Evolutionary conservation across 2,329 filamentous ascomycete genomes (phyloP).

Genomic region (Neonectria coccinea): DNA sequence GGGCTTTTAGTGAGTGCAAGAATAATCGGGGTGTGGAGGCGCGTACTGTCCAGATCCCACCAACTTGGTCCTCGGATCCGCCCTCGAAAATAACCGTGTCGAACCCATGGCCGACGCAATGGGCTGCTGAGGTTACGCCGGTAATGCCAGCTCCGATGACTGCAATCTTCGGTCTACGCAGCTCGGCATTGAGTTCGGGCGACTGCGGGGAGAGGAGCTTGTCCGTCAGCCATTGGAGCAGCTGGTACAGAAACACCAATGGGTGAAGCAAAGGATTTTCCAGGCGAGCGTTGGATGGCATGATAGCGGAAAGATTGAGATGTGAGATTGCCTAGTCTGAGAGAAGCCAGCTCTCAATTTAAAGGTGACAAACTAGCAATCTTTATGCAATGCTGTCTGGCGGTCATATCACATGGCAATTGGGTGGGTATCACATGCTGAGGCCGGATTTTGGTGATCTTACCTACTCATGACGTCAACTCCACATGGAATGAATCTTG

Average conservation of each 20-base stretch:
- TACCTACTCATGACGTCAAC: slow-evolving; percentile 14
- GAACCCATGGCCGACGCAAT: slow-evolving; percentile 88
- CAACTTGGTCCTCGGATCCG: slow-evolving; percentile 72
- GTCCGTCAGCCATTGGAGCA: slow-evolving; percentile 73
- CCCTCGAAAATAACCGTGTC: slow-evolving; percentile 84
- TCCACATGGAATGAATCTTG: slow-evolving; percentile 16
- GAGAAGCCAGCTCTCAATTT: not conserved
- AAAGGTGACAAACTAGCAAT: not conserved
- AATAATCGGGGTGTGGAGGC: not conserved
- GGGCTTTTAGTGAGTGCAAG: slow-evolving; percentile 5
- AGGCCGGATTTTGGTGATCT: not conserved
- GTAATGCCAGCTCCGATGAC: slow-evolving; percentile 79
- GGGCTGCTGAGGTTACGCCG: slow-evolving; percentile 81
- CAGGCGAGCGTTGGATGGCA: slow-evolving; percentile 49
- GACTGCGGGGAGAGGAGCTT: slow-evolving; percentile 77
- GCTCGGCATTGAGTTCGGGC: slow-evolving; percentile 67
- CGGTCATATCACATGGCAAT: not conserved
- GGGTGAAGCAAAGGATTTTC: slow-evolving; percentile 62
- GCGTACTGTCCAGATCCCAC: slow-evolving; percentile 83
- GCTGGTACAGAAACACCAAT: slow-evolving; percentile 71
- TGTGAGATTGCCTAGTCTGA: not conserved
- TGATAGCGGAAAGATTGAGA: slow-evolving; percentile 29
- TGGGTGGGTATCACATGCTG: not conserved
- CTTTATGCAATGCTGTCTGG: not conserved
- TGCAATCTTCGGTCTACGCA: slow-evolving; percentile 74